Evolutionary conservation across 2,329 filamentous ascomycete species (phyloP), one percentile per base, ranked within the genome.

Genomic region (Ophiostoma piceae): DNA sequence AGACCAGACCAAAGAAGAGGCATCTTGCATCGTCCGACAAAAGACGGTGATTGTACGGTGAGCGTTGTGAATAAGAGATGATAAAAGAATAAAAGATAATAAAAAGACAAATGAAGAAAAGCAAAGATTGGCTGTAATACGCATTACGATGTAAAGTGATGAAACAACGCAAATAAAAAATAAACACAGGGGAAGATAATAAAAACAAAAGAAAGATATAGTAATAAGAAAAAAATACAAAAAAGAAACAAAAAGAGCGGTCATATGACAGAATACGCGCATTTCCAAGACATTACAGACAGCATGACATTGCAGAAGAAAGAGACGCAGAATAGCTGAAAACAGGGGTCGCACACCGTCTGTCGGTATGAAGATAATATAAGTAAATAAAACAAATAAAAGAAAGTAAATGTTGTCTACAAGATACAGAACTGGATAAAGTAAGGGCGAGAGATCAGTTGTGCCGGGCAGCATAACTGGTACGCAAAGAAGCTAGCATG

Each of bases 271-370:
- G 3, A 57, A 57, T 57, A 57, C 51, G 51, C 51, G 51, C n/a
- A 57, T 57, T 26, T 5, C 51, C 16, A 57, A 57, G 51, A 57
- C 51, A 57, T 57, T 22, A 9, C 43, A 47, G 43, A 6, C 39
- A 12, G 35, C 35, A 35, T 35, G 39, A 1, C 39, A 41, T 4
- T 41, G 39, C 47, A 47, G 47, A 51, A 51, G 43, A 51, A 51
- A 51, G 47, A 57, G 51, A 26, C 22, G 51, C 51, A 57, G 51
- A 57, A 57, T 57, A 57, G 51, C 51, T 57, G 51, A 57, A 57
- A 57, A 26, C 51, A 57, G 51, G 51, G 51, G 51, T 57, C 22
- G 51, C 22, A 57, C 51, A 57, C 51, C 51, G 51, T 26, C 22
- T 14, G 9, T 11, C 26, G 11, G 12, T 12, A 22, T 11, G 14